Base-by-base conservation (phyloP, 306 rosid genomes). In the Purshia tridentata region DNA sequence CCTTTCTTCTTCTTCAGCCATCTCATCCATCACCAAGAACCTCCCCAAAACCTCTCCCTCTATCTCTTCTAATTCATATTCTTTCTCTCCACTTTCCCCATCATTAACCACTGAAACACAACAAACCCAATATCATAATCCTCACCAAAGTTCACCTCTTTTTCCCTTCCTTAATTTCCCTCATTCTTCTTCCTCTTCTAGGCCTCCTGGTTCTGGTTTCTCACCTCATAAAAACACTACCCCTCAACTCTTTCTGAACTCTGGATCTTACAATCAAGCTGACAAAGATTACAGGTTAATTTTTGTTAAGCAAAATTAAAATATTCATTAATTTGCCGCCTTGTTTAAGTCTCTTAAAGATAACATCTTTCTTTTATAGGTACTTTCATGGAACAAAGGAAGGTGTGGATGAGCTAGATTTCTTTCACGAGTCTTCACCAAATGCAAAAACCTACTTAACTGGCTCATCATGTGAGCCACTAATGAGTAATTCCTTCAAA, bases 361-460 rank as follows among this genome's bases (percentile, higher is more conserved):
- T 37, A 68, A 19, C 5, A 35, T 13, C 35, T 72, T 81, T 69
- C 8, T 70, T 80, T 61, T 75, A 65, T 69, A 91, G 99, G 90
- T 81, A 85, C 72, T 68, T 78, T 67, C 84, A 87, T 70, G 97
- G 92, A 67, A 46, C 86, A 74, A 91, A 84, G 80, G 97, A 83
- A 52, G 82, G 90, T 47, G 76, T 79, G 75, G 99, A 92, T 80
- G 95, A 91, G 79, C 81, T 87, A 76, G 85, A 87, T 23, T 91
- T 95, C 85, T 91, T 95, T 64, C 98, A 97, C 55, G 96, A 90
- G 72, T 84, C 88, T 40, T 84, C 96, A 62, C 87, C 84, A 10
- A 72, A 86, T 48, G 80, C 83, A 57, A 82, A 97, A 81, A 84
- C 49, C 77, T 76, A 75, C 62, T 75, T 80, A 10, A 56, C 82